Conservation (phyloP, 768 basidiomycete species). For the Chalciporus pseudorubinellus region DNA sequence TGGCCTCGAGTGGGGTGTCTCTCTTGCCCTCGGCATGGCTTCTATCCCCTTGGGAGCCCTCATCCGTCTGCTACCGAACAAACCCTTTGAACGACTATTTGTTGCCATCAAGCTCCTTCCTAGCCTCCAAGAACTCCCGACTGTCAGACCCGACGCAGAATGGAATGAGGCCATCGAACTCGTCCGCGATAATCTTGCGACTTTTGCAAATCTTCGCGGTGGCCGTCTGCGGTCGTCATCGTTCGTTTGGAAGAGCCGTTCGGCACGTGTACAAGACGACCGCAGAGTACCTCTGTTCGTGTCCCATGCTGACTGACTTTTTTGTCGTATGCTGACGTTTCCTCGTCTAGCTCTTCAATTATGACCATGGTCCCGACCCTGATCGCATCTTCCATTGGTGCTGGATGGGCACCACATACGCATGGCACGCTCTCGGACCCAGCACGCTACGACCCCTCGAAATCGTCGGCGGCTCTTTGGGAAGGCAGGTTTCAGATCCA, state of each 20-base stretch:
- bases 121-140: conserved; percentile 62
- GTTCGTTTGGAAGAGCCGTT: conserved; percentile 79
- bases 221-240: conserved; percentile 85
- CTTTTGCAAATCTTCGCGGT: conserved; percentile 82
- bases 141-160: conserved; percentile 52
- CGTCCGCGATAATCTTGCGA: conserved; percentile 82
- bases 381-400: conserved; percentile 71
- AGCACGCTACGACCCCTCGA: conserved; percentile 71
- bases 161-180: conserved; percentile 81
- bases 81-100: conserved; percentile 67
- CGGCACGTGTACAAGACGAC: conserved; percentile 52
- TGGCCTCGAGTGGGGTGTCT: conserved; percentile 92
- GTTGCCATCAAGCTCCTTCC: conserved; percentile 57
- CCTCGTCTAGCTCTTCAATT: conserved; percentile 55
- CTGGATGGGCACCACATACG: conserved; percentile 58
- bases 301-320: conserved; percentile 19
- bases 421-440: conserved; percentile 68
- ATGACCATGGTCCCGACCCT: conserved; percentile 77
- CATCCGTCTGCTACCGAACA: conserved; percentile 79
- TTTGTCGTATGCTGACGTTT: conserved; percentile 16
- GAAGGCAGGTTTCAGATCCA: conserved; percentile 86
- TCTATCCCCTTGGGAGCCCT: conserved; percentile 86
- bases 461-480: conserved; percentile 79
- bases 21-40: conserved; percentile 80
- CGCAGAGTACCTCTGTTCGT: conserved; percentile 47